phyloP scores from a whole-genome alignment of 345 rosid species.

The Salix exigua region DNA sequence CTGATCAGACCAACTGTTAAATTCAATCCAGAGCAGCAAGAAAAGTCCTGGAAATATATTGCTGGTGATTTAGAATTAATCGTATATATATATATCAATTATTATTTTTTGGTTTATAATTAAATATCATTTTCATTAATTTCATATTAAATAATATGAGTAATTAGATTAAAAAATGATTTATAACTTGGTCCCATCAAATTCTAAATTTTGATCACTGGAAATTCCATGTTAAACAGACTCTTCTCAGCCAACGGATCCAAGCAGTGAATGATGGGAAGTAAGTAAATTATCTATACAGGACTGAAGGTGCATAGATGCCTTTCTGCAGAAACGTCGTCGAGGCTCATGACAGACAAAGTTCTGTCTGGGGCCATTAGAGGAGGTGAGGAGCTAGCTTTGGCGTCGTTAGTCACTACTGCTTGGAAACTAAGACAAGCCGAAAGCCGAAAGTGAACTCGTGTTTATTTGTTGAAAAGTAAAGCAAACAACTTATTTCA shows the following conservation, averaged over 20 bases:
- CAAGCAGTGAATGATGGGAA: neutral
- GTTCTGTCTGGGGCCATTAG: neutral
- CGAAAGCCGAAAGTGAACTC: neutral
- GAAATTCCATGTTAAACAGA: neutral
- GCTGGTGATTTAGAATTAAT: no score
- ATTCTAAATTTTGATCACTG: no score
- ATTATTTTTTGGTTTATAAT: no score
- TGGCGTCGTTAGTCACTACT: neutral
- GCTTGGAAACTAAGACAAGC: neutral
- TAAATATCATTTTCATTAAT: no score
- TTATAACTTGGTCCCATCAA: no score
- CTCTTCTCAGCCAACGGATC: neutral
- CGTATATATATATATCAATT: no score
- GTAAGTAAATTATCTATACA: no score
- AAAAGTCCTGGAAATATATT: no score
- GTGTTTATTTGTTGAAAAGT: constrained; percentile 52
- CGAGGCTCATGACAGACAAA: neutral
- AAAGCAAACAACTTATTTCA: constrained; percentile 73
- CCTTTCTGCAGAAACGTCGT: neutral
- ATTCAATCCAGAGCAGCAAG: no score
- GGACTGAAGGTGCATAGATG: neutral
- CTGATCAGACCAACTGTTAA: no score
- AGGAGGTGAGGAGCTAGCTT: neutral
- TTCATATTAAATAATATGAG: no score
- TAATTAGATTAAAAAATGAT: no score